A percentile compares a stretch with the other conserved stretches of the same genome.
These are phyloP conservation scores for Westerdykella aurantiaca DNA, from an alignment of 2,329 filamentous ascomycete species.

Conservation along the genomic window DNA sequence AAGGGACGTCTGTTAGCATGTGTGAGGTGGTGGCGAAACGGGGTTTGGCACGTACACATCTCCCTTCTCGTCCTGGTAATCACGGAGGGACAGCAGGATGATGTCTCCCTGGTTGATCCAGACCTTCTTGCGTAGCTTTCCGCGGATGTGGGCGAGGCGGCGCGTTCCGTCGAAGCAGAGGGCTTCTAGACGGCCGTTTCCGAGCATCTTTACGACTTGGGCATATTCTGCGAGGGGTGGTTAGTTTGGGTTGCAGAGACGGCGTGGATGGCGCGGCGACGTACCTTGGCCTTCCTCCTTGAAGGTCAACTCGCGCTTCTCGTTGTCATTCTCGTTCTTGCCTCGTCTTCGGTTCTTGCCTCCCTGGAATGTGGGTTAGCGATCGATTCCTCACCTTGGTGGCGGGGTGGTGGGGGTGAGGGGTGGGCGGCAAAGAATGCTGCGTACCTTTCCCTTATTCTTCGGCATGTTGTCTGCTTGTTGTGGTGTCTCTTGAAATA, in stretches of 20 bases:
- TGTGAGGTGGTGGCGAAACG: not conserved
- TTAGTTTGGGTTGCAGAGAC: slow-evolving; percentile 2
- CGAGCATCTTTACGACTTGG: slow-evolving; percentile 91
- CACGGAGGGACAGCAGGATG: slow-evolving; percentile 61
- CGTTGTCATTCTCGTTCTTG: slow-evolving; percentile 95
- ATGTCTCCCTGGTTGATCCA: slow-evolving; percentile 94
- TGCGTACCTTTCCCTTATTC: slow-evolving; percentile 94
- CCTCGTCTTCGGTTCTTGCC: slow-evolving; percentile 97
- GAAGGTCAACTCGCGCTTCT: slow-evolving; percentile 97
- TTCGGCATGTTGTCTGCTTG: slow-evolving; percentile 69
- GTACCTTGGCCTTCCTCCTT: slow-evolving; percentile 91
- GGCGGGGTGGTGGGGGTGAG: slow-evolving; percentile 16
- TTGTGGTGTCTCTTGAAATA: slow-evolving; percentile 1
- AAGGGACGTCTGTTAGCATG: not conserved
- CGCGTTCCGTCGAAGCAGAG: slow-evolving; percentile 93
- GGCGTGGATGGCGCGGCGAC: slow-evolving; percentile 6
- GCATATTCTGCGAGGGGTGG: slow-evolving; percentile 56
- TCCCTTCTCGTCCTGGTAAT: slow-evolving; percentile 91
- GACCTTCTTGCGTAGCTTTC: slow-evolving; percentile 98
- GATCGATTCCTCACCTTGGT: slow-evolving; percentile 1
- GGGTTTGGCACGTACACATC: slow-evolving; percentile 63
- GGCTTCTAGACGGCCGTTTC: slow-evolving; percentile 88
- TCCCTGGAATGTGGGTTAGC: slow-evolving; percentile 52
- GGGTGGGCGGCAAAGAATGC: slow-evolving; percentile 1
- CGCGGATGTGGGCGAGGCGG: slow-evolving; percentile 77